Conservation (phyloP, 768 basidiomycete genomes). For the Naganishia vishniacii region DNA sequence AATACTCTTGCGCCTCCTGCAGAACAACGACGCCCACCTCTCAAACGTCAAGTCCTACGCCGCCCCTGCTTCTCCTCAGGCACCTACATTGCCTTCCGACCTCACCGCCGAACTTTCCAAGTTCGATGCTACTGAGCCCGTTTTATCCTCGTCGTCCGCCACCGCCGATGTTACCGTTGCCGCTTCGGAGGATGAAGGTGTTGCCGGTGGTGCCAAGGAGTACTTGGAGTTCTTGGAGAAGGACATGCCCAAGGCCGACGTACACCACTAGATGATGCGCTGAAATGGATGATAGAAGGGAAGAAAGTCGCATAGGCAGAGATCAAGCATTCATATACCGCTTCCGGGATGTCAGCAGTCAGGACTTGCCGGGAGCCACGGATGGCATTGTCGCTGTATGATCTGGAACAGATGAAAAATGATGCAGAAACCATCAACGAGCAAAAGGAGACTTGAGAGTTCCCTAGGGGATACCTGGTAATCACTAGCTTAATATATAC, state of each 20-base stretch:
- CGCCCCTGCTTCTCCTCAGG: slow-evolving; percentile 65
- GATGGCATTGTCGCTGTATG: neutral
- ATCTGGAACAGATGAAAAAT: neutral
- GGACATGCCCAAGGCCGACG: slow-evolving; percentile 65
- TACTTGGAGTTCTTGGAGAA: slow-evolving; percentile 76
- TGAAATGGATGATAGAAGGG: neutral
- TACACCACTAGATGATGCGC: slow-evolving; percentile 52
- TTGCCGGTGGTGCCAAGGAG: slow-evolving; percentile 61
- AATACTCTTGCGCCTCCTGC: slow-evolving; percentile 8
- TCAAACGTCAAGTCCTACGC: slow-evolving; percentile 77
- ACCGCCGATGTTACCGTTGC: slow-evolving; percentile 46
- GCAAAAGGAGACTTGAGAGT: neutral
- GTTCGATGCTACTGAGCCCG: slow-evolving; percentile 77
- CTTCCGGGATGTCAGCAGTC: neutral
- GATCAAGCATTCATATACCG: slow-evolving; percentile 10
- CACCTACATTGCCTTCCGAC: slow-evolving; percentile 70
- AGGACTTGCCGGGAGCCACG: neutral
- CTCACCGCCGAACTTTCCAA: slow-evolving; percentile 78
- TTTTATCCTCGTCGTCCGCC: slow-evolving; percentile 45
- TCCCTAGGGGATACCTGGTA: no score
- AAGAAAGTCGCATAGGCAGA: neutral
- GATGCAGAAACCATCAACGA: neutral
- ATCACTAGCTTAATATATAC: no score
- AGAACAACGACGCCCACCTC: slow-evolving; percentile 88
- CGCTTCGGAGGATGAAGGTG: slow-evolving; percentile 41